Evolutionary conservation across 1,284 basidiomycete species (phyloP).

Genomic region (Ceratobasidium sp.): DNA sequence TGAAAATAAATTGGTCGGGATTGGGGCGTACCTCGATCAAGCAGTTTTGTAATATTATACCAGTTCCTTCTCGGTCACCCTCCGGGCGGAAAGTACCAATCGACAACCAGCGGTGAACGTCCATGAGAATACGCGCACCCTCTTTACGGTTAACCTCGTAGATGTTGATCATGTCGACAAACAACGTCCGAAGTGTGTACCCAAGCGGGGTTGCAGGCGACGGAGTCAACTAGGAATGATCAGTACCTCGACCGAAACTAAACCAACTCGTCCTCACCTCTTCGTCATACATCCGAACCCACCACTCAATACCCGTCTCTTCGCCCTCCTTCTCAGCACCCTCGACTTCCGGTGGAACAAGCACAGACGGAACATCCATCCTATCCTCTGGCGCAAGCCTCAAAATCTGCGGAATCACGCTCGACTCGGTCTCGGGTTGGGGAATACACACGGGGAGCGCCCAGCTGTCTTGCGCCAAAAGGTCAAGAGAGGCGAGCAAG

Average conservation of each 20-base stretch:
- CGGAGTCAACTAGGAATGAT: slow-evolving; percentile 75
- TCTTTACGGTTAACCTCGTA: slow-evolving; percentile 98
- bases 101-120: slow-evolving; percentile 87
- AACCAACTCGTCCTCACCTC: slow-evolving; percentile 66
- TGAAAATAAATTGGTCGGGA: background rate
- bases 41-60: slow-evolving; percentile 77
- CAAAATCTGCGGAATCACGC: slow-evolving; percentile 40
- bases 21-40: slow-evolving; percentile 73
- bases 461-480: slow-evolving; percentile 34
- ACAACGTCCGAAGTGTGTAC: slow-evolving; percentile 80
- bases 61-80: slow-evolving; percentile 57
- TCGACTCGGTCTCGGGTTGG: slow-evolving; percentile 39
- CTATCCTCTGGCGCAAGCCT: slow-evolving; percentile 38
- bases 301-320: slow-evolving; percentile 65
- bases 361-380: slow-evolving; percentile 76
- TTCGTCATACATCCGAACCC: slow-evolving; percentile 80
- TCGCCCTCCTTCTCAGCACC: slow-evolving; percentile 70
- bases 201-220: slow-evolving; percentile 78
- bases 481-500: slow-evolving; percentile 17
- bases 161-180: slow-evolving; percentile 89
- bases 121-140: slow-evolving; percentile 86
- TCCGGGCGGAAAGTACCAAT: slow-evolving; percentile 82
- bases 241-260: slow-evolving; percentile 7
- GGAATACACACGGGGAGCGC: slow-evolving; percentile 42
- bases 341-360: slow-evolving; percentile 90